Conservation (phyloP, 2,329 filamentous ascomycete genomes). For the Colletotrichum plurivorum region DNA sequence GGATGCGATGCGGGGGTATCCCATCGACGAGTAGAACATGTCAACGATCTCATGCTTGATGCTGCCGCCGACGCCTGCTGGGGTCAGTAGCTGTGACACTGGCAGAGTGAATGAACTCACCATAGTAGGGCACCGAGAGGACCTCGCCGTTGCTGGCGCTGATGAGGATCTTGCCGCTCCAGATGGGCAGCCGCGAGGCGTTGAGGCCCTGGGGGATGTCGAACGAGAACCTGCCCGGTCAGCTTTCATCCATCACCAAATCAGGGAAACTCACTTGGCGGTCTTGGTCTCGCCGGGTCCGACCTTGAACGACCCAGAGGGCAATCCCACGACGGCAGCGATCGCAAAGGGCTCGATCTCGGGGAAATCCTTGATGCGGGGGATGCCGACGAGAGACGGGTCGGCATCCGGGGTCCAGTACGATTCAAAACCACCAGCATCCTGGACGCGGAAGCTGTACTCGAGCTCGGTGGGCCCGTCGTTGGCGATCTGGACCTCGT, state of each 20-base stretch:
- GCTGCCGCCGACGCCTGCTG: conserved; percentile 29
- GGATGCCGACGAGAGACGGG: not conserved
- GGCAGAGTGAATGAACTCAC: conserved; percentile 24
- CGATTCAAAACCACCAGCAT: conserved; percentile 53
- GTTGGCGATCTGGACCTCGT: conserved; percentile 52
- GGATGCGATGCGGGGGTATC: conserved; percentile 30
- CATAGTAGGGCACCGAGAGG: conserved; percentile 51
- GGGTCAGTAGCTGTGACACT: not conserved
- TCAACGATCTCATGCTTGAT: conserved; percentile 33
- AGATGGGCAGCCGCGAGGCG: conserved; percentile 48
- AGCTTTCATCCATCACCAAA: not conserved
- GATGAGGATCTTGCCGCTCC: conserved; percentile 52
- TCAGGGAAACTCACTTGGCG: conserved; percentile 19
- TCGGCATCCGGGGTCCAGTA: conserved; percentile 34
- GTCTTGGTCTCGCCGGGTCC: conserved; percentile 38
- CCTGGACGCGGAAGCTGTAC: conserved; percentile 49
- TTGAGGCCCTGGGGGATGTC: conserved; percentile 46
- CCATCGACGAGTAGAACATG: conserved; percentile 27
- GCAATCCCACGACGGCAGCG: conserved; percentile 22
- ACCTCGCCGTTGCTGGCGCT: conserved; percentile 49
- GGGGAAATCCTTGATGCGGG: conserved; percentile 32
- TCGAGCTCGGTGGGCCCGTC: conserved; percentile 49
- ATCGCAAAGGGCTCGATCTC: conserved; percentile 34
- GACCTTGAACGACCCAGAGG: conserved; percentile 36
- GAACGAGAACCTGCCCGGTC: conserved; percentile 51